phyloP scores from a whole-genome alignment of 2,329 filamentous ascomycete genomes.

The Stenocarpella maydis region DNA sequence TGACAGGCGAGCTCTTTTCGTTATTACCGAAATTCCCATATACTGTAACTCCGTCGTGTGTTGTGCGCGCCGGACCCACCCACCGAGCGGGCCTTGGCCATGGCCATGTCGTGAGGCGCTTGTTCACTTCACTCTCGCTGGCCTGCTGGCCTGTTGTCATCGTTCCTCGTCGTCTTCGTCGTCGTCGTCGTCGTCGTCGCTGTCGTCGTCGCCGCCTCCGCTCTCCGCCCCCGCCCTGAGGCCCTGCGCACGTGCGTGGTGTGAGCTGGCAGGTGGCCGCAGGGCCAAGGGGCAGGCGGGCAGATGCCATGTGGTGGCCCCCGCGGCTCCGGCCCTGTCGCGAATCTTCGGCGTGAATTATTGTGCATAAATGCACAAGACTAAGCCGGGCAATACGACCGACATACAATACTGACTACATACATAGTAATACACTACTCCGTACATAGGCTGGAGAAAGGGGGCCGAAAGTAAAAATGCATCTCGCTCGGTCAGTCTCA shows the following conservation, averaged over 20 bases:
- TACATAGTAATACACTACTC: too few species aligned
- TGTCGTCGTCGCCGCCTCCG: background rate
- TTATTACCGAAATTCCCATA: constrained; percentile 34
- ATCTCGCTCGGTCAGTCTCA: constrained; percentile 4
- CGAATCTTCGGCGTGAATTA: constrained; percentile 7
- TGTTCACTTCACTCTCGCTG: too few species aligned
- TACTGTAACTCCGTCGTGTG: too few species aligned
- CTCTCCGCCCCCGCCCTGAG: constrained; percentile 6
- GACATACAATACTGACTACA: background rate
- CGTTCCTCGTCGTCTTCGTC: background rate
- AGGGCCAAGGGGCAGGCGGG: background rate
- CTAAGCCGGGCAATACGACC: background rate
- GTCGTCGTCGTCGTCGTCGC: background rate
- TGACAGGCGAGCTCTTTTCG: constrained; percentile 31
- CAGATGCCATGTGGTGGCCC: constrained; percentile 20
- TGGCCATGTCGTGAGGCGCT: background rate
- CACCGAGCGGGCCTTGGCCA: background rate
- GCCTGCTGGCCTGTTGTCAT: too few species aligned
- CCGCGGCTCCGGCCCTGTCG: constrained; percentile 16
- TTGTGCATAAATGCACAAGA: constrained; percentile 14
- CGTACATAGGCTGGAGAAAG: constrained; percentile 16
- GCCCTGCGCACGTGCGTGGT: background rate
- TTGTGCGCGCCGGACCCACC: constrained; percentile 1
- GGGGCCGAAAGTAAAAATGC: constrained; percentile 23
- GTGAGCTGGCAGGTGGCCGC: background rate